Percentiles rank a stretch among this genome's conserved stretches.
These are phyloP conservation scores for Cercospora sp. DNA, from an alignment of 2,329 filamentous ascomycete species.

Conservation along the genomic window DNA sequence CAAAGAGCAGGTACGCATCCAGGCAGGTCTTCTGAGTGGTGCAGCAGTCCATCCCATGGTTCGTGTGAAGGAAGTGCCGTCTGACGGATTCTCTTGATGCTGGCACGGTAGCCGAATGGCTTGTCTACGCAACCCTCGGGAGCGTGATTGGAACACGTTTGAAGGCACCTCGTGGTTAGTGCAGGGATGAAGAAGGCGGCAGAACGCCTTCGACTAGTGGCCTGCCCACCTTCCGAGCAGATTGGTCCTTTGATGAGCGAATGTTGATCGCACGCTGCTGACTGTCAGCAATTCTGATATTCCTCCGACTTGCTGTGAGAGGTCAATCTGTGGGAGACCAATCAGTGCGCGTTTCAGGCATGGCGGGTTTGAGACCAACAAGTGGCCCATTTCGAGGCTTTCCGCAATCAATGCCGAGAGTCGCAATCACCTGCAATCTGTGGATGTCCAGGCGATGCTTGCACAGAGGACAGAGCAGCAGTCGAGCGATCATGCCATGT, in stretches of 20 bases:
- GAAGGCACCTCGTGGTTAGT: slow-evolving; percentile 1
- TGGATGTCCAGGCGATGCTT: neutral
- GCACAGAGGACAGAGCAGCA: neutral
- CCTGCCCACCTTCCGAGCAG: neutral
- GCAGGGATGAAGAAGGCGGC: neutral
- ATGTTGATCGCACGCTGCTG: neutral
- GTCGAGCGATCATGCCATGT: neutral
- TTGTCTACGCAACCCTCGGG: neutral
- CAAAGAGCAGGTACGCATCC: neutral
- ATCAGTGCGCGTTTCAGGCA: neutral
- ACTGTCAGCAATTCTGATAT: neutral
- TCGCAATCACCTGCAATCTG: neutral
- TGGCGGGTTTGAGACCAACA: neutral
- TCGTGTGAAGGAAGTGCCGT: neutral
- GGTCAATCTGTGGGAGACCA: neutral
- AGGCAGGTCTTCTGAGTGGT: neutral
- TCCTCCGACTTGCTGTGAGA: neutral
- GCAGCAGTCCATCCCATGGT: neutral
- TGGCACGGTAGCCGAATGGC: neutral
- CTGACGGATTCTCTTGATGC: neutral
- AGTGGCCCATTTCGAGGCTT: neutral
- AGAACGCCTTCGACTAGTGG: neutral
- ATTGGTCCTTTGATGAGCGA: neutral
- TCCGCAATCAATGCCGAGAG: neutral
- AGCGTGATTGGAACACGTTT: neutral